Evolutionary conservation across 2,329 filamentous ascomycete species (phyloP).

Genomic region (Talaromyces sp.): DNA sequence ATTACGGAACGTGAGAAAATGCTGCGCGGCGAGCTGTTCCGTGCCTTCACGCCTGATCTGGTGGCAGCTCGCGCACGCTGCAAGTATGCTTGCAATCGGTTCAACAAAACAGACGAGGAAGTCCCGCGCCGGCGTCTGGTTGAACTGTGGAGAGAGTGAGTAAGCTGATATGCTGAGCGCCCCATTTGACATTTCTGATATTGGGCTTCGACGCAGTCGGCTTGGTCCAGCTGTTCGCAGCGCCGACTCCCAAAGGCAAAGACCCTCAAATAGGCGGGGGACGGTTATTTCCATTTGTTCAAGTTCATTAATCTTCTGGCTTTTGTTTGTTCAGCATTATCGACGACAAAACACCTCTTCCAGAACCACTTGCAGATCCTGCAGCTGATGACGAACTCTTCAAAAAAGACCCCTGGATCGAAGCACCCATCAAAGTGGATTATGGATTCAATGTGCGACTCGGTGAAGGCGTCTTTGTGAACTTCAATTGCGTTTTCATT

Average conservation of each 20-base stretch:
- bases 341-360: constrained; percentile 64
- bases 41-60: constrained; percentile 71
- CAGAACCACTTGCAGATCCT: constrained; percentile 58
- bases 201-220: not conserved
- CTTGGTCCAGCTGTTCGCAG: too few relatives aligned
- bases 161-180: constrained; percentile 15
- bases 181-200: not conserved
- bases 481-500: constrained; percentile 72
- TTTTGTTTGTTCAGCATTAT: constrained; percentile 56
- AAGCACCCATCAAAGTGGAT: constrained; percentile 70
- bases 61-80: constrained; percentile 65
- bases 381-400: constrained; percentile 67
- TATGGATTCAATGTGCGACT: constrained; percentile 76
- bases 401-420: constrained; percentile 68
- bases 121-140: constrained; percentile 64
- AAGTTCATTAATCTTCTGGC: not conserved
- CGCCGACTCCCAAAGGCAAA: too few relatives aligned
- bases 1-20: constrained; percentile 51
- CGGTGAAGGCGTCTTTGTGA: constrained; percentile 74
- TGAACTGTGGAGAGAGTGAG: constrained; percentile 73
- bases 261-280: too few relatives aligned
- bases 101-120: constrained; percentile 63
- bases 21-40: constrained; percentile 71
- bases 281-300: too few relatives aligned
- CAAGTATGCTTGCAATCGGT: constrained; percentile 61